Percentiles rank a stretch among this genome's conserved stretches.
Conservation (phyloP, 2,329 filamentous ascomycete species). For the Calonectria crousiana region DNA sequence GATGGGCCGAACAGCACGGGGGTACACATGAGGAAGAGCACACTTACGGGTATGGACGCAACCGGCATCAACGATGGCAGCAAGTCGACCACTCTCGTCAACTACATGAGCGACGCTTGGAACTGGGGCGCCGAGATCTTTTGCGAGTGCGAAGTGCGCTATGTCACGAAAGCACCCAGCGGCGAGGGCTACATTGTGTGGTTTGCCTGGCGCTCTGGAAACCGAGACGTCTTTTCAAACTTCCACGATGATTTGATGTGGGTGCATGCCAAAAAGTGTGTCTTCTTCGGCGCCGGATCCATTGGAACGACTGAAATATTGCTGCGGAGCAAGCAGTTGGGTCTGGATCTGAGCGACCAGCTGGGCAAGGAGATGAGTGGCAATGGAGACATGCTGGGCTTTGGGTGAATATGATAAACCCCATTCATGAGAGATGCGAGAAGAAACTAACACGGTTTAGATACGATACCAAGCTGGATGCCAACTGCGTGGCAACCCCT, state of each 20-base stretch:
- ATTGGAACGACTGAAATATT: conserved; percentile 76
- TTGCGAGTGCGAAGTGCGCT: conserved; percentile 75
- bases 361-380: conserved; percentile 73
- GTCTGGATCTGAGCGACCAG: conserved; percentile 67
- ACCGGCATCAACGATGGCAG: conserved; percentile 77
- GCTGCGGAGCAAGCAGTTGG: conserved; percentile 69
- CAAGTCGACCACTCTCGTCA: conserved; percentile 74
- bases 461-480: conserved; percentile 69
- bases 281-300: conserved; percentile 75
- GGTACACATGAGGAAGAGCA: conserved; percentile 72
- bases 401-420: conserved; percentile 59
- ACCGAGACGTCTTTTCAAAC: background rate
- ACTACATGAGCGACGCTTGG: conserved; percentile 77
- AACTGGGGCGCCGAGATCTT: conserved; percentile 80
- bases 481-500: conserved; percentile 67
- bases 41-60: conserved; percentile 70
- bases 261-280: conserved; percentile 74
- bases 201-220: conserved; percentile 68
- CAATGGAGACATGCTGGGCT: conserved; percentile 75
- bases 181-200: conserved; percentile 71
- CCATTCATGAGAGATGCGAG: background rate
- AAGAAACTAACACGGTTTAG: conserved; percentile 44
- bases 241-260: conserved; percentile 68
- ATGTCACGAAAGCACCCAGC: conserved; percentile 65
- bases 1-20: conserved; percentile 72